Evolutionary conservation across 2,329 filamentous ascomycete genomes (phyloP), one percentile per base, ranked within the genome.

Genomic region (Dichotomopilus funicola): DNA sequence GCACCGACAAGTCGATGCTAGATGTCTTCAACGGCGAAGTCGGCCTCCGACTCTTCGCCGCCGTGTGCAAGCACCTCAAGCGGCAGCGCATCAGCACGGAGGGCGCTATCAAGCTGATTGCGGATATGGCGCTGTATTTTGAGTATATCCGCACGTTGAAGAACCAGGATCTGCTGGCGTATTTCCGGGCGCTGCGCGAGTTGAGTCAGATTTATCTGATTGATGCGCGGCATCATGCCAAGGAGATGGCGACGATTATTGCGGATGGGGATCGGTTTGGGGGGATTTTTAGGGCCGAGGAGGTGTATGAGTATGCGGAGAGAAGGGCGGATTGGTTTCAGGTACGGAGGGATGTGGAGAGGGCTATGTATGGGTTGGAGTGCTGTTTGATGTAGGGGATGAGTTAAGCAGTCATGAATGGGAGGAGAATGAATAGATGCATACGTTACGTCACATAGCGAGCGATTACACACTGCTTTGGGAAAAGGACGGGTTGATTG

Each of bases 1-100:
- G 89, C 68, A 97, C 92, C 1, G 94, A 99, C 69, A 99, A 99
- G 76, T 92, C 89, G 59, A 95, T 96, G 79, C 85, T 99, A 33
- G 94, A 99, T 67, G 94, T 99, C 11, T 99, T 99, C 78, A 96
- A 96, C 70, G 90, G 94, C 72, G 94, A 99, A 74, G 92, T 99
- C 33, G 94, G 94, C 0, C 81, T 96, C 61, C 87, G 94, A 33
- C 80, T 99, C 51, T 99, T 97, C 73, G 85, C 87, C 19, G 88
- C 89, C 13, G 78, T 99, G 50, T 96, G 92, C 79, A 99, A 99
- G 73, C 94, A 99, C 72, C 81, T 99, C 62, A 99, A 99, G 76
- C 87, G 92, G 8, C 94, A 97, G 75, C 86, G 94, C 54, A 83
- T 99, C 71, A 92, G 87, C 68, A 89, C 90, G 33, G 86, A 90